A percentile compares a stretch with the other conserved stretches of the same genome.
Evolutionary conservation across 2,329 filamentous ascomycete species (phyloP).

Genomic region (Fusarium sororula): DNA sequence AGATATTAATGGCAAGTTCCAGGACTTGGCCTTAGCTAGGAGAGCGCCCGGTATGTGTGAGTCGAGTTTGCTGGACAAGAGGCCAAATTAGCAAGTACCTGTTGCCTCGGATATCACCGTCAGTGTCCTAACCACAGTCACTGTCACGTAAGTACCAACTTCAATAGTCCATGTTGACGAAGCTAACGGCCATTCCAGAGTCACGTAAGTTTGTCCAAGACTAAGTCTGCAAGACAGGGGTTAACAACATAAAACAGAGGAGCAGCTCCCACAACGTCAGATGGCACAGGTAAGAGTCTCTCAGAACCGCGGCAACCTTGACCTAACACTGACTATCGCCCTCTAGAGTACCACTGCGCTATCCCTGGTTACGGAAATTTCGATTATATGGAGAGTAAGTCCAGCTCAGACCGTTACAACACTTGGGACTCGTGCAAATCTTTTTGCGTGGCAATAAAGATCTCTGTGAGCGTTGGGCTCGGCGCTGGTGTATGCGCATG

Average conservation of each 20-base stretch:
- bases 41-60: no score
- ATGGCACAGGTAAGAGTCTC: fast-evolving
- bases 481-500: fast-evolving
- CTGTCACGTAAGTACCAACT: background rate
- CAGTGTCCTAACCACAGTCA: background rate
- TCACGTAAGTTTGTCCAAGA: background rate
- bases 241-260: background rate
- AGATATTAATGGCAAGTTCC: no score
- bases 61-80: no score
- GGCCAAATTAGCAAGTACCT: no score
- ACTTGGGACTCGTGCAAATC: background rate
- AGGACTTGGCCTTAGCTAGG: no score
- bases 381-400: no score
- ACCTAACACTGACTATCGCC: fast-evolving
- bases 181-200: background rate
- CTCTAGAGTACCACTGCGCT: background rate
- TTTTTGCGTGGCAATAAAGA: background rate
- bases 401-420: no score
- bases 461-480: background rate
- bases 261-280: background rate
- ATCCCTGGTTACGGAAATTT: background rate
- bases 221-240: no score
- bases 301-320: no score
- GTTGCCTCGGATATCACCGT: no score
- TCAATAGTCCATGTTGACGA: no score